Evolutionary conservation across 805 yeast genomes (phyloP).

Genomic region (Helenozyma rhizophorensis): DNA sequence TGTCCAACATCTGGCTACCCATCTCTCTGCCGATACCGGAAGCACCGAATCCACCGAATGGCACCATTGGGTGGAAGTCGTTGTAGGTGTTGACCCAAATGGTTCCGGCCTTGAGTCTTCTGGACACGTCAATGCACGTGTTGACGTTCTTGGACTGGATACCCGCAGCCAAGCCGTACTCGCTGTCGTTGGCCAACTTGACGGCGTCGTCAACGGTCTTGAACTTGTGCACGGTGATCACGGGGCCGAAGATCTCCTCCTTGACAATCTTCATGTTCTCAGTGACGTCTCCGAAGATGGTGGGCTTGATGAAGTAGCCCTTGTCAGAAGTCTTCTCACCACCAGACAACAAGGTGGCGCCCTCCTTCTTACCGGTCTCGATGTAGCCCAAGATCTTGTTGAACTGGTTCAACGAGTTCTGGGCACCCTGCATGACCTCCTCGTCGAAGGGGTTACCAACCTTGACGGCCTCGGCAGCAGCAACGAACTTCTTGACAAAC

Average conservation of each 20-base stretch:
- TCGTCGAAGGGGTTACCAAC: conserved; percentile 85
- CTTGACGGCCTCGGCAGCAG: conserved; percentile 47
- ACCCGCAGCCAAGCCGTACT: conserved; percentile 89
- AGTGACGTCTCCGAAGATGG: conserved; percentile 77
- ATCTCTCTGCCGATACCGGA: conserved; percentile 92
- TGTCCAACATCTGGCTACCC: conserved; percentile 82
- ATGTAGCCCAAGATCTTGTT: conserved; percentile 74
- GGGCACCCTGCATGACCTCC: conserved; percentile 85
- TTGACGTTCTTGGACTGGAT: conserved; percentile 72
- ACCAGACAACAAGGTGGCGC: conserved; percentile 79
- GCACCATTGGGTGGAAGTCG: conserved; percentile 81
- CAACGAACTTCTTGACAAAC: conserved; percentile 59
- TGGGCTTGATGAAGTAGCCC: conserved; percentile 74
- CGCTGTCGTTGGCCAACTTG: conserved; percentile 70
- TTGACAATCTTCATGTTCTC: conserved; percentile 70
- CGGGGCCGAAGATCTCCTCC: conserved; percentile 96
- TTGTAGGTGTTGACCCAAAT: conserved; percentile 90
- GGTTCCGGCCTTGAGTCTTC: conserved; percentile 78
- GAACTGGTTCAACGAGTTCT: conserved; percentile 76
- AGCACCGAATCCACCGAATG: conserved; percentile 90
- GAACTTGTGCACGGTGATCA: conserved; percentile 80
- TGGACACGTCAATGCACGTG: conserved; percentile 72
- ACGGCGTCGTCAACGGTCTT: conserved; percentile 78
- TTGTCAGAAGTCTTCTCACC: conserved; percentile 51
- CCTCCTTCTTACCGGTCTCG: conserved; percentile 74